phyloP scores from a whole-genome alignment of 441 rosid species.

The Metrosideros polymorpha region DNA sequence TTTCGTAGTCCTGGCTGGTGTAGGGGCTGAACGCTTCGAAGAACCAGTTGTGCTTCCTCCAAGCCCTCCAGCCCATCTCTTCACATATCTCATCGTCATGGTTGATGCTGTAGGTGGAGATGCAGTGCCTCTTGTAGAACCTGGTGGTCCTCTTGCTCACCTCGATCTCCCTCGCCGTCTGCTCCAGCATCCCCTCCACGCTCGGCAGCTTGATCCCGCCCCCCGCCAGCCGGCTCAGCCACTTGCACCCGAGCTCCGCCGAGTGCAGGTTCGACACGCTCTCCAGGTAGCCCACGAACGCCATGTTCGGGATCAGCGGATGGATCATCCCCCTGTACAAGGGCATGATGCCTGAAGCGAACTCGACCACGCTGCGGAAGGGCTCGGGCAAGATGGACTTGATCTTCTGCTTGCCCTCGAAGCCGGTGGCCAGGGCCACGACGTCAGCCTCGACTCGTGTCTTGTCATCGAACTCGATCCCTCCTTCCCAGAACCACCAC shows the following conservation, averaged over 20 bases:
- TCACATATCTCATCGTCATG: slow-evolving; percentile 72
- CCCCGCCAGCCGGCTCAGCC: slow-evolving; percentile 54
- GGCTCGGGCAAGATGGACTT: slow-evolving; percentile 7
- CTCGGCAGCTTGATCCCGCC: slow-evolving; percentile 55
- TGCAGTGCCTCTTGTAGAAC: slow-evolving; percentile 74
- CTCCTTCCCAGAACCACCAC: slow-evolving; percentile 12
- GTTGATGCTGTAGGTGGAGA: slow-evolving; percentile 83
- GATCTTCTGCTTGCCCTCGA: slow-evolving; percentile 6
- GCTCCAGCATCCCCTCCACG: slow-evolving; percentile 52
- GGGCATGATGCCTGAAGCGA: slow-evolving; percentile 9
- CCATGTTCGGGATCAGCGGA: slow-evolving; percentile 86
- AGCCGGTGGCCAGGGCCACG: slow-evolving; percentile 4
- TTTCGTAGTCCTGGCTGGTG: slow-evolving; percentile 49
- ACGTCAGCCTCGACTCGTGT: not conserved
- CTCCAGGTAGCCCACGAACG: slow-evolving; percentile 69
- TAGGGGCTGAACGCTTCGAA: slow-evolving; percentile 76
- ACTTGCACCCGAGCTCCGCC: slow-evolving; percentile 64
- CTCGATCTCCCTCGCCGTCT: slow-evolving; percentile 38
- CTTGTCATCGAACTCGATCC: slow-evolving; percentile 7
- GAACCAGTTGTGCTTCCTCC: slow-evolving; percentile 55
- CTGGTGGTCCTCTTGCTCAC: slow-evolving; percentile 51
- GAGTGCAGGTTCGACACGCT: slow-evolving; percentile 72
- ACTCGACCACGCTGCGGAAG: not conserved
- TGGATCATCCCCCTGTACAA: slow-evolving; percentile 67
- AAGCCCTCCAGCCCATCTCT: slow-evolving; percentile 72